Evolutionary conservation across 139 green algal genomes (phyloP).

Genomic region (Picochlorum sp.): DNA sequence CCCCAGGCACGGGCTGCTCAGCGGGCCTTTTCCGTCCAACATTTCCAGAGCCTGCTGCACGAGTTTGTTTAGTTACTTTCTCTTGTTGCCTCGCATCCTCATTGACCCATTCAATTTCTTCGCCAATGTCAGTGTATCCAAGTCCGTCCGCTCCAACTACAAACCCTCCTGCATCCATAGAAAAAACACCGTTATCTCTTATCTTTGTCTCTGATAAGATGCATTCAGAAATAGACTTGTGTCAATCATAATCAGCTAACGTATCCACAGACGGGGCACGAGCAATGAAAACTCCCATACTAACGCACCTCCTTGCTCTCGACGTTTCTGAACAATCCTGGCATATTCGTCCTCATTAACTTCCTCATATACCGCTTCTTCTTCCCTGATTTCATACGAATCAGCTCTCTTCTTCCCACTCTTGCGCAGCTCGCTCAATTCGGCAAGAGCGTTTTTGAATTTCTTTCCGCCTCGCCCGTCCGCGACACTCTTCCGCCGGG

Average conservation of each 20-base stretch:
- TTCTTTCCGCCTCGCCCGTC: constrained; percentile 6
- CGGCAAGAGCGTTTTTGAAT: constrained; percentile 15
- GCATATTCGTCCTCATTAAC: constrained; percentile 84
- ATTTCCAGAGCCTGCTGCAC: not conserved
- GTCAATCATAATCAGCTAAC: not conserved
- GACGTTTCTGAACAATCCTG: constrained; percentile 68
- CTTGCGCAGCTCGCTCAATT: constrained; percentile 29
- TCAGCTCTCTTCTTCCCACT: constrained; percentile 38
- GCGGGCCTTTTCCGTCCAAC: constrained; percentile 14
- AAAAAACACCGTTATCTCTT: not conserved
- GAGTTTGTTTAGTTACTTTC: constrained; percentile 5
- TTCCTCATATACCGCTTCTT: constrained; percentile 80
- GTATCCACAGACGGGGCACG: not conserved
- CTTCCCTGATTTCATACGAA: constrained; percentile 60
- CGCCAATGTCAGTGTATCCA: constrained; percentile 80
- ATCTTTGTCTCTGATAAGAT: not conserved
- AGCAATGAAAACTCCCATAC: not conserved
- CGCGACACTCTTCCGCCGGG: not conserved
- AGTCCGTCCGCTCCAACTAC: constrained; percentile 64
- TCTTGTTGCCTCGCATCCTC: not conserved
- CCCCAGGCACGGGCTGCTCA: constrained; percentile 11
- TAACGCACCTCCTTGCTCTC: constrained; percentile 54
- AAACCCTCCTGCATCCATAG: constrained; percentile 47
- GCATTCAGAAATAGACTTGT: too few species aligned
- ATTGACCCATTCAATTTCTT: constrained; percentile 73